Evolutionary conservation across 192 early-diverging fungal genomes (phyloP).

Genomic region (Coemansia sp.): DNA sequence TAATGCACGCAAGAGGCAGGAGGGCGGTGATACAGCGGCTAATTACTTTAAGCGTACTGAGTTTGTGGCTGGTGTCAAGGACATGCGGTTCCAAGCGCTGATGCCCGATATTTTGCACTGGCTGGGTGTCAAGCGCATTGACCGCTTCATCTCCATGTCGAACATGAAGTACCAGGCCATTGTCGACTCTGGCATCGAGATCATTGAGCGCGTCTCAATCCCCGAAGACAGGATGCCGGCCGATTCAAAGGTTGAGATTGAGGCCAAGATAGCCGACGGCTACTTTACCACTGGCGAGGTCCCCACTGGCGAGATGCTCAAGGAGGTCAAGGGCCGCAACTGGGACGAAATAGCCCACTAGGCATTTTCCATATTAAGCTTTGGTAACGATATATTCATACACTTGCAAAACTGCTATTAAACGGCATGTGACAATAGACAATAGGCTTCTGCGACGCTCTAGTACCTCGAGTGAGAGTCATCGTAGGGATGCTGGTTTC

Average conservation of each 20-base stretch:
- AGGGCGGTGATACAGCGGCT: slow-evolving; percentile 83
- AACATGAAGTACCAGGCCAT: slow-evolving; percentile 95
- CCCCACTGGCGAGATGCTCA: slow-evolving; percentile 59
- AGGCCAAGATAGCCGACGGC: slow-evolving; percentile 94
- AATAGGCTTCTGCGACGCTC: background rate
- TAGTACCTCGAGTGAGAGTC: slow-evolving; percentile 2
- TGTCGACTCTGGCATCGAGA: slow-evolving; percentile 80
- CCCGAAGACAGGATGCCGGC: slow-evolving; percentile 86
- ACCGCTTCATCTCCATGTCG: slow-evolving; percentile 85
- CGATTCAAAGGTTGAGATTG: slow-evolving; percentile 92
- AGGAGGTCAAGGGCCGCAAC: slow-evolving; percentile 74
- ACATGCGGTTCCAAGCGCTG: slow-evolving; percentile 94
- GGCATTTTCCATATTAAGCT: background rate
- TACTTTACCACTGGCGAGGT: slow-evolving; percentile 79
- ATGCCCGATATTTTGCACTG: slow-evolving; percentile 98
- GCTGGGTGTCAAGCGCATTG: slow-evolving; percentile 92
- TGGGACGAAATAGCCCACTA: slow-evolving; percentile 68
- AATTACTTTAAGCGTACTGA: slow-evolving; percentile 89
- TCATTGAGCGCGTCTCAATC: slow-evolving; percentile 84
- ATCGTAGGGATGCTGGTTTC: background rate
- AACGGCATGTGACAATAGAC: background rate
- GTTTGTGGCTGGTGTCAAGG: slow-evolving; percentile 87
- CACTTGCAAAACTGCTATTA: background rate
- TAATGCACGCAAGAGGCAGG: slow-evolving; percentile 84
- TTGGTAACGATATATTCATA: background rate